Base-by-base conservation (phyloP, 78 protist genomes). In the Protostelium mycophagum region DNA sequence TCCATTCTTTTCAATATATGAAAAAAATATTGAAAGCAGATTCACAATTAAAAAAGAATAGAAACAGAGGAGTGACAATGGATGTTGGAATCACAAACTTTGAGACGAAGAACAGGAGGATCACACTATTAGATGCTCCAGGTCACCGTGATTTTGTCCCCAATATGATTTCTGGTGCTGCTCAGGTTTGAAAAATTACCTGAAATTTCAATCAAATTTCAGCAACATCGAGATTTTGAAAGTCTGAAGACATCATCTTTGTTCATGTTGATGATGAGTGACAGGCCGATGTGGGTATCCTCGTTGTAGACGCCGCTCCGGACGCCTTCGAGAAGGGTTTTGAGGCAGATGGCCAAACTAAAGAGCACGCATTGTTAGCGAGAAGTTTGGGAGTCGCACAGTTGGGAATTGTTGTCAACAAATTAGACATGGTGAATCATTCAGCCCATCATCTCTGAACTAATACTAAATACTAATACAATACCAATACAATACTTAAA, bases 111-210 rank as follows among this genome's bases (percentile, higher is more conserved):
- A 63, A 88, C 63, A 0, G 91, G 34, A 63, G 35, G n/a, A 90
- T 99, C 35, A 95, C 98, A n/a, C 85, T 98, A 29, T 88, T 99
- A 35, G 99, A 99, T 73, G 98, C 99, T 5, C 99, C 99, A 34
- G 99, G 99, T 10, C 99, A 99, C 90, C 38, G 95, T 0, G 99
- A 99, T 84, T 99, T 98, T 85, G 94, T 99, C 0, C 98, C 98
- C 28, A 96, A 96, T 89, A 98, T 97, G 99, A 97, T 97, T 39
- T 83, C 95, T 5, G 99, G 99, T 35, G 97, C 98, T 0, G 86
- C 98, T 1, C 99, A 97, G 94, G 96, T 91, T n/a, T n/a, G n/a
- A n/a, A 10, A 0, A n/a, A 9, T 38, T 9, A 5, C 9, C 91
- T 38, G 34, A 5, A 5, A 10, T 10, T 86, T 16, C 28, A 86